phyloP scores from a whole-genome alignment of 2,329 filamentous ascomycete genomes.

The Beauveria sp. region DNA sequence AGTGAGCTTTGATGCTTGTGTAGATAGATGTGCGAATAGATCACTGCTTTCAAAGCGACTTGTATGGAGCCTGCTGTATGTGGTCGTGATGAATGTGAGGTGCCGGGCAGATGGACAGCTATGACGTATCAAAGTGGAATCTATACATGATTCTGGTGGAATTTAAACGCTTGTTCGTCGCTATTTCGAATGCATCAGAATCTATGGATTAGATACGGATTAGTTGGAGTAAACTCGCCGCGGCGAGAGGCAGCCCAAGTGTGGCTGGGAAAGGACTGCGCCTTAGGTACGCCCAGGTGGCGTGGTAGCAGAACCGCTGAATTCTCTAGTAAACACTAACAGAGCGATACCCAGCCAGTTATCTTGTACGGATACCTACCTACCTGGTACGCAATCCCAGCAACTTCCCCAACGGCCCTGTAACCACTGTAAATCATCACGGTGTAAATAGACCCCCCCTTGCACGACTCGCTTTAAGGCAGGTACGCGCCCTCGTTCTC shows the following conservation, averaged over 20 bases:
- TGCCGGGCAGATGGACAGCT: not conserved
- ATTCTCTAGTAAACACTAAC: not conserved
- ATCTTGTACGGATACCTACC: not conserved
- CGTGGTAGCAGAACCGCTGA: not conserved
- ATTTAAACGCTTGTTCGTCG: not conserved
- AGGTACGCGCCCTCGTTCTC: not conserved
- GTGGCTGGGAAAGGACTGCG: not conserved
- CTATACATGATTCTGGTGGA: too few species aligned
- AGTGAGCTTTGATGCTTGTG: not conserved
- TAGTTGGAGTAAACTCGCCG: too few species aligned
- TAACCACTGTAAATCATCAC: too few species aligned
- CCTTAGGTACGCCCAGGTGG: not conserved
- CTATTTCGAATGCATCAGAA: not conserved
- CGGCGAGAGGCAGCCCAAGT: not conserved
- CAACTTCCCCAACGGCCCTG: not conserved
- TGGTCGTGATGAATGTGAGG: not conserved
- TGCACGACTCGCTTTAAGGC: not conserved
- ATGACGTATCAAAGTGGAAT: not conserved
- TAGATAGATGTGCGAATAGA: conserved; percentile 2
- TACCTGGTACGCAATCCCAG: not conserved
- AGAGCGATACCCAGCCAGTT: not conserved
- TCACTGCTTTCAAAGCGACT: not conserved
- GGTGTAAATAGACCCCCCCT: not conserved
- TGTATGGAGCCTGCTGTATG: not conserved
- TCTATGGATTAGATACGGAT: too few species aligned